Evolutionary conservation across 2,329 filamentous ascomycete genomes (phyloP).

Genomic region (Ophiosphaerella narmari): DNA sequence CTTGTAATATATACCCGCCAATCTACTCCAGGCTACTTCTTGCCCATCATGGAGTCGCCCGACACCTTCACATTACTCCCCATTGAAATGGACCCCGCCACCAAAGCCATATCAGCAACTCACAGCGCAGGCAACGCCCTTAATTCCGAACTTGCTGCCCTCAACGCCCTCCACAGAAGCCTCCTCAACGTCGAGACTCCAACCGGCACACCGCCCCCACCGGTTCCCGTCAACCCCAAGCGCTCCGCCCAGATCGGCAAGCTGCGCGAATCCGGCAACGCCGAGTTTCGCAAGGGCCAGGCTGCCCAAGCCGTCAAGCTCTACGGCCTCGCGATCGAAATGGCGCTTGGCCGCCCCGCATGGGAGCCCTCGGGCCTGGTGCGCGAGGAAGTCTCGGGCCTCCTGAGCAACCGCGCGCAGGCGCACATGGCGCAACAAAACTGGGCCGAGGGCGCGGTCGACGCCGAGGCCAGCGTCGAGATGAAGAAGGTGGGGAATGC

Average conservation of each 20-base stretch:
- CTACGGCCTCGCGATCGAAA: constrained; percentile 85
- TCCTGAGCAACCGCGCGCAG: constrained; percentile 89
- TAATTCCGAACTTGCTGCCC: constrained; percentile 61
- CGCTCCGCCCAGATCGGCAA: constrained; percentile 86
- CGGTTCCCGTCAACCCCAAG: constrained; percentile 90
- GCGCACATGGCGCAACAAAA: constrained; percentile 80
- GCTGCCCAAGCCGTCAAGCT: constrained; percentile 76
- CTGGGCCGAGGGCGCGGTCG: constrained; percentile 85
- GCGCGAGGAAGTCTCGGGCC: constrained; percentile 77
- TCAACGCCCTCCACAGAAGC: constrained; percentile 79
- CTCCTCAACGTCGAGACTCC: constrained; percentile 70
- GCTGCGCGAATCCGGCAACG: constrained; percentile 86
- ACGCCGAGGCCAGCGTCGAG: constrained; percentile 87
- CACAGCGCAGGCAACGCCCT: constrained; percentile 48
- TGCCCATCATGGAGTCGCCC: constrained; percentile 37
- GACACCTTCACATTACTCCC: constrained; percentile 83
- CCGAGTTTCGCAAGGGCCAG: constrained; percentile 76
- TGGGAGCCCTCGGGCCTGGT: constrained; percentile 90
- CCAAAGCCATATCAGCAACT: constrained; percentile 69
- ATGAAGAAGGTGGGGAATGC: constrained; percentile 84
- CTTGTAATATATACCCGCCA: background rate
- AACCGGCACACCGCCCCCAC: constrained; percentile 75
- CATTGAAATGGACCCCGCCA: constrained; percentile 77
- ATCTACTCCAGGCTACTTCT: background rate
- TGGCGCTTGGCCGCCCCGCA: constrained; percentile 78